Evolutionary conservation across 2,329 filamentous ascomycete species (phyloP).

Genomic region (Cladosporium oxysporum): DNA sequence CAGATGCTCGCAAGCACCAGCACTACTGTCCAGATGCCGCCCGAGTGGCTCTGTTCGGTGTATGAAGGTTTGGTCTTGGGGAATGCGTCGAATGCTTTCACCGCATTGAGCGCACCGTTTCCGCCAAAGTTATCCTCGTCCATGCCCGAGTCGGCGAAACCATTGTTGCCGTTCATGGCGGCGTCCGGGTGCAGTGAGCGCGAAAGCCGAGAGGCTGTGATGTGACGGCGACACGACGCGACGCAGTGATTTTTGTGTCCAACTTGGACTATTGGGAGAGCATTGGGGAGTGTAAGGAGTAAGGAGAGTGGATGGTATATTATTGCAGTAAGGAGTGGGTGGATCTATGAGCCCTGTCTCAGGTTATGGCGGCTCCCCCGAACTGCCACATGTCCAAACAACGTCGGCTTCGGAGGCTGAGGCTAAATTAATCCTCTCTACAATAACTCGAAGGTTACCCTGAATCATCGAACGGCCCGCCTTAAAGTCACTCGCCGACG

Average conservation of each 20-base stretch:
- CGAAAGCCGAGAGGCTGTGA: neutral
- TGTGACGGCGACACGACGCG: neutral
- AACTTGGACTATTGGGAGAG: constrained; percentile 2
- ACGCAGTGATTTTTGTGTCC: neutral
- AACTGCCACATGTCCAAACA: constrained; percentile 16
- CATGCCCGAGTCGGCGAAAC: constrained; percentile 68
- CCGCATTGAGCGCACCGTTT: constrained; percentile 58
- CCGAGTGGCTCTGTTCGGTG: constrained; percentile 77
- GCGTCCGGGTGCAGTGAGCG: constrained; percentile 1
- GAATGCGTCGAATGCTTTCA: constrained; percentile 95
- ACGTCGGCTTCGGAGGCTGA: constrained; percentile 12
- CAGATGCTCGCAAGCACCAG: constrained; percentile 73
- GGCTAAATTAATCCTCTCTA: neutral
- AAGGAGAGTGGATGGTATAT: neutral
- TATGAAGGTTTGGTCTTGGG: constrained; percentile 97
- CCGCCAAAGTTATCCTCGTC: constrained; percentile 81
- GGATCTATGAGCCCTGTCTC: constrained; percentile 5
- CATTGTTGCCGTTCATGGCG: constrained; percentile 48
- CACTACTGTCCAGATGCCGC: constrained; percentile 89
- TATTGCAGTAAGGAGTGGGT: neutral
- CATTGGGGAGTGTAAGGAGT: constrained; percentile 16
- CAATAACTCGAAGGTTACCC: neutral
- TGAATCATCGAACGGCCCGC: neutral
- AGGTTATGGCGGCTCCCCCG: constrained; percentile 3
- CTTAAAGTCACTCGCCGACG: neutral